phyloP scores from a whole-genome alignment of 257 asterid species.

The Petrea volubilis region DNA sequence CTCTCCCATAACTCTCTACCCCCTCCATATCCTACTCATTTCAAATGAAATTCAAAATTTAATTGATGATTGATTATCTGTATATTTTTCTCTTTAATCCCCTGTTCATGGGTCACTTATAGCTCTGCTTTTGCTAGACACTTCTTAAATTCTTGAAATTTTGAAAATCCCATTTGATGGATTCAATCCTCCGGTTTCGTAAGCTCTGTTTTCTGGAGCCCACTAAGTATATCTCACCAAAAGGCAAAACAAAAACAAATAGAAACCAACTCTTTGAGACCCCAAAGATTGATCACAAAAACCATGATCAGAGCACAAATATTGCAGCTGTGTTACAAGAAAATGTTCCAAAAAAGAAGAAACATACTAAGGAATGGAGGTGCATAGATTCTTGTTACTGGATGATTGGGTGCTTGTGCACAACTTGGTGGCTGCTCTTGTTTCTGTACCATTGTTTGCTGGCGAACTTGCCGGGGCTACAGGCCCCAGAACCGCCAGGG shows the following conservation, averaged over 20 bases:
- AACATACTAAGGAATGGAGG: slow-evolving; percentile 46
- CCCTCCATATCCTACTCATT: no score
- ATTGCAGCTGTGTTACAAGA: slow-evolving; percentile 12
- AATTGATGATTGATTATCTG: no score
- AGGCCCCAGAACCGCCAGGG: slow-evolving; percentile 64
- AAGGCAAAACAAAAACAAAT: slow-evolving; percentile 18
- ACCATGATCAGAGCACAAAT: not conserved
- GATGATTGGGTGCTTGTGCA: slow-evolving; percentile 66
- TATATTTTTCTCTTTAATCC: no score
- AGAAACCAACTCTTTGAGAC: slow-evolving; percentile 9
- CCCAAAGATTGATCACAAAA: slow-evolving; percentile 23
- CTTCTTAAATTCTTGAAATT: not conserved
- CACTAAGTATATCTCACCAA: slow-evolving; percentile 30
- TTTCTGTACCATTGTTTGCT: slow-evolving; percentile 54
- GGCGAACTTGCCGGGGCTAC: slow-evolving; percentile 45
- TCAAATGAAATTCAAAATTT: no score
- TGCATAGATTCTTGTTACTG: slow-evolving; percentile 68
- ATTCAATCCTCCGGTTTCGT: slow-evolving; percentile 58
- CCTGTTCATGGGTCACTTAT: not conserved
- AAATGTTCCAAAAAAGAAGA: slow-evolving; percentile 18
- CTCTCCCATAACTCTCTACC: no score
- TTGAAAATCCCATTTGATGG: slow-evolving; percentile 38
- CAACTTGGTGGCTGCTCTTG: slow-evolving; percentile 70
- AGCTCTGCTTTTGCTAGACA: no score
- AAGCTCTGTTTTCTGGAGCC: slow-evolving; percentile 63